phyloP scores from a whole-genome alignment of 208 protist genomes.

The Crithidia sp. region DNA sequence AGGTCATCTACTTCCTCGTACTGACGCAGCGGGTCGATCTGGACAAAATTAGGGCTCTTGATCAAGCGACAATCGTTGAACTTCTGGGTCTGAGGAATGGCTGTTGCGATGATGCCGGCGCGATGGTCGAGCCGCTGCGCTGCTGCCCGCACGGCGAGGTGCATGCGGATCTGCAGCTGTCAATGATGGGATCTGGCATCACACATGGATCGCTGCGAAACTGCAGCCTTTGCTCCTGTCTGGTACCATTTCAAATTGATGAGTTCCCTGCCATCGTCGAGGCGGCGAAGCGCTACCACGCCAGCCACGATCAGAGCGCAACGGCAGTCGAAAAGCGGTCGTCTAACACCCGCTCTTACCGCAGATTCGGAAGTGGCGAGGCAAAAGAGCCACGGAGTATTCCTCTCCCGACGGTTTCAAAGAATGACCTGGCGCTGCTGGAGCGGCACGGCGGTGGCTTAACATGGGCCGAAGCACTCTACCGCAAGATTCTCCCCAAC shows the following conservation, averaged over 20 bases:
- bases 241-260: slow-evolving; percentile 9
- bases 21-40: slow-evolving; percentile 21
- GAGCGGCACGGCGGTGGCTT: not conserved
- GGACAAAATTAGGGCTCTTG: slow-evolving; percentile 8
- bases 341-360: not conserved
- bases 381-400: not conserved
- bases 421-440: not conserved
- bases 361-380: not conserved
- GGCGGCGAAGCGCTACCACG: slow-evolving; percentile 15
- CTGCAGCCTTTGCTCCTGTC: slow-evolving; percentile 3
- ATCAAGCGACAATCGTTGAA: slow-evolving; percentile 2
- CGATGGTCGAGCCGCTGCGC: slow-evolving; percentile 3
- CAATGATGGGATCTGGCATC: not conserved
- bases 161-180: slow-evolving; percentile 21
- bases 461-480: slow-evolving; percentile 21
- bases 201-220: not conserved
- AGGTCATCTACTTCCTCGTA: slow-evolving; percentile 28
- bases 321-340: not conserved
- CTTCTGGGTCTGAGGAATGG: slow-evolving; percentile 17
- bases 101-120: slow-evolving; percentile 8
- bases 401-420: not conserved
- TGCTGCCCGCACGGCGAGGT: slow-evolving; percentile 32
- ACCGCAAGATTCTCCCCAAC: slow-evolving; percentile 12
- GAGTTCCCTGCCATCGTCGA: slow-evolving; percentile 11
- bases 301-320: not conserved